Conservation (phyloP, 441 rosid genomes). For the Metrosideros polymorpha region DNA sequence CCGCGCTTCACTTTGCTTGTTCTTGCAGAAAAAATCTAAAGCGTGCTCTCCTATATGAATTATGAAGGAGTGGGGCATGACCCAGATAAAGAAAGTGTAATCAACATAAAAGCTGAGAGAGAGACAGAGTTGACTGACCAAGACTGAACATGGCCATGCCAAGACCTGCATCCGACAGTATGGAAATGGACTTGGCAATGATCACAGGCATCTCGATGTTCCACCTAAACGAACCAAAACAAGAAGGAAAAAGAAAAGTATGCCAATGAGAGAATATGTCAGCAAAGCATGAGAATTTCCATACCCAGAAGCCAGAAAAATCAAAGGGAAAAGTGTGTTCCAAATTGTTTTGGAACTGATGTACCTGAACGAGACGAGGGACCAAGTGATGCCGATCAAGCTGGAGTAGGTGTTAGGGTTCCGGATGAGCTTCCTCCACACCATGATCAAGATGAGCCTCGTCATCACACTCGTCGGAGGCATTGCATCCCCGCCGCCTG, state of each 20-base stretch:
- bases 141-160: constrained; percentile 99
- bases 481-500: constrained; percentile 39
- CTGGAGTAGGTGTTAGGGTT: constrained; percentile 97
- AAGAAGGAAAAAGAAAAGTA: not conserved
- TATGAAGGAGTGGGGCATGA: not conserved
- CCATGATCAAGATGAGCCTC: constrained; percentile 95
- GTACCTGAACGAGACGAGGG: constrained; percentile 75
- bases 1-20: not conserved
- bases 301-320: constrained; percentile 14
- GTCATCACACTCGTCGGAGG: constrained; percentile 99
- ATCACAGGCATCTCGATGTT: constrained; percentile 84
- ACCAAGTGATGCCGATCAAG: constrained; percentile 87
- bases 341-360: not conserved
- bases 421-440: constrained; percentile 97
- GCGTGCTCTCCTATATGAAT: not conserved
- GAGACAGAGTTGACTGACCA: constrained; percentile 53
- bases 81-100: not conserved
- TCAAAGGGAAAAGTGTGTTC: not conserved
- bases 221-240: constrained; percentile 47
- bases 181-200: constrained; percentile 89
- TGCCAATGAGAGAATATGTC: not conserved
- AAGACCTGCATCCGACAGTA: constrained; percentile 98
- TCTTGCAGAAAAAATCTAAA: not conserved
- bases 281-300: not conserved
- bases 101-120: constrained; percentile 1